Evolutionary conservation across 352 stramenopile genomes (phyloP).

Genomic region (Phytophthora fragariae): DNA sequence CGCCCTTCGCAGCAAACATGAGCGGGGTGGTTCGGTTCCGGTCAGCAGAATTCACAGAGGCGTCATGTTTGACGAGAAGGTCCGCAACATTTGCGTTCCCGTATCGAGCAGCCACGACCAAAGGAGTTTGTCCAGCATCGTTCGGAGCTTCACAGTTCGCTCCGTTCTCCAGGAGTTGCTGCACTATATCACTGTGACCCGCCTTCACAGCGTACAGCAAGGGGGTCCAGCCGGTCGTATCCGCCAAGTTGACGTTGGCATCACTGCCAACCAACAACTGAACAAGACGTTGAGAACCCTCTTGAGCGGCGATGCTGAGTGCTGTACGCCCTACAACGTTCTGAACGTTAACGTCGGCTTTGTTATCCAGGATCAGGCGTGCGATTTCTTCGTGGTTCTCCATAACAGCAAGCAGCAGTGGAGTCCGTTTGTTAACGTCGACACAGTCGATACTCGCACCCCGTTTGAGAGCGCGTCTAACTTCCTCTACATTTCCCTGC

Average conservation of each 20-base stretch:
- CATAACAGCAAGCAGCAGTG: not conserved
- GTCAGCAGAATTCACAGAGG: not conserved
- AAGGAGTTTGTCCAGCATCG: not conserved
- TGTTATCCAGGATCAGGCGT: not conserved
- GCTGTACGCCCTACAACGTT: not conserved
- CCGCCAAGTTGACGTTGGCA: not conserved
- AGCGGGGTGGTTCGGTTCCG: not conserved
- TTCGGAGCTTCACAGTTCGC: not conserved
- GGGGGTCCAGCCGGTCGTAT: not conserved
- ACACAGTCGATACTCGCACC: not conserved
- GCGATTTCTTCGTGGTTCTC: not conserved
- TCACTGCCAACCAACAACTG: not conserved
- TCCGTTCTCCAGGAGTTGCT: not conserved
- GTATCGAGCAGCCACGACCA: slow-evolving; percentile 2
- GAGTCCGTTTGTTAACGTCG: not conserved
- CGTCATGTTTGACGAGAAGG: not conserved
- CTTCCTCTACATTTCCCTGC: not conserved
- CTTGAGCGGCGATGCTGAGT: slow-evolving; percentile 1
- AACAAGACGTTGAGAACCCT: not conserved
- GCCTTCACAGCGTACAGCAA: slow-evolving; percentile 5
- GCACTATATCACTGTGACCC: not conserved
- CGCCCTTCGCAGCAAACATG: slow-evolving; percentile 2
- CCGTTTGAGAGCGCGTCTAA: not conserved
- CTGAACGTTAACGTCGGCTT: not conserved
- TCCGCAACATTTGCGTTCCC: not conserved